A percentile compares a stretch with the other conserved stretches of the same genome.
phyloP scores from a whole-genome alignment of 345 rosid species.

The Euphorbia peplus region DNA sequence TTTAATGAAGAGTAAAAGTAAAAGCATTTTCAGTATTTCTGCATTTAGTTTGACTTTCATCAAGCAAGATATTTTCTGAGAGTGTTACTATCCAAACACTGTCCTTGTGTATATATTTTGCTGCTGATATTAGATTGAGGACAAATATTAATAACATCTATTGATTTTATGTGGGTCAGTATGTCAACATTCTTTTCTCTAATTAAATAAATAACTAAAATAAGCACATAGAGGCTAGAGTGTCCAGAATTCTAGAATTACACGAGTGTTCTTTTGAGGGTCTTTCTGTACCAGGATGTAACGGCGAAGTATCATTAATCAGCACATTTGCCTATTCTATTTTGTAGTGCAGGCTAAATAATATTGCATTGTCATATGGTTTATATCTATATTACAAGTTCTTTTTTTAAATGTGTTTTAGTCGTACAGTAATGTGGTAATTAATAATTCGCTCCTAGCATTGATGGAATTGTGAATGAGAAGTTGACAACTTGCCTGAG shows the following conservation, averaged over 20 bases:
- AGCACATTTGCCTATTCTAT: neutral
- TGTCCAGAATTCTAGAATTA: neutral
- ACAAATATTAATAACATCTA: neutral
- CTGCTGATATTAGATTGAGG: neutral
- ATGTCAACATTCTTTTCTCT: neutral
- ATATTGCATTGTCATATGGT: neutral
- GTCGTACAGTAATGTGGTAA: neutral
- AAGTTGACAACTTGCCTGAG: neutral
- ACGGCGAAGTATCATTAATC: neutral
- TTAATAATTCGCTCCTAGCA: neutral
- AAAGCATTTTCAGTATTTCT: neutral
- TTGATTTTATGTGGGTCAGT: neutral
- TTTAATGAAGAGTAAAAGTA: neutral
- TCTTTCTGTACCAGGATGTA: neutral
- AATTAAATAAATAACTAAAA: neutral
- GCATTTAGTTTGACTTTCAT: neutral
- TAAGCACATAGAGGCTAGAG: neutral
- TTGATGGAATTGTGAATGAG: neutral
- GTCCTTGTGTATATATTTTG: neutral
- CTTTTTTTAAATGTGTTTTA: neutral
- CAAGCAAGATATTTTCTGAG: neutral
- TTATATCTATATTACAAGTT: neutral
- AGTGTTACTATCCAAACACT: neutral
- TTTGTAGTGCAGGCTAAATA: neutral
- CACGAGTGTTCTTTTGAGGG: neutral